Evolutionary conservation across 2,329 filamentous ascomycete species (phyloP), one percentile per base, ranked within the genome.

Genomic region (Diaporthe vaccinii): DNA sequence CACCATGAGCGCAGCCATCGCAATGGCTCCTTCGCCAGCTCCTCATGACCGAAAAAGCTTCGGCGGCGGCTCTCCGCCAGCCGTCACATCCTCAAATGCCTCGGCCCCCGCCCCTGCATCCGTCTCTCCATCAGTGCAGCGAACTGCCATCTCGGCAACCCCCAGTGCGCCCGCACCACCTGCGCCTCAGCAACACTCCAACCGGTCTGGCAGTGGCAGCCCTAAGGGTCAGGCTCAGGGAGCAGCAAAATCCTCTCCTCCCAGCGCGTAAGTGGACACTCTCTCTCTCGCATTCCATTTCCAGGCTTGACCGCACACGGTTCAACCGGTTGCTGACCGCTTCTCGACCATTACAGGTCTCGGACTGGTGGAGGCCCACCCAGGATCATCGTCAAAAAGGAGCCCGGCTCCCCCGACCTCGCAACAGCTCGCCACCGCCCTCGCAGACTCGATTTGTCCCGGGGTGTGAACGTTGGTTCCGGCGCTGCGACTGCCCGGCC

Each of bases 361-460:
- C 89, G 88, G 85, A 88, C 85, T 87, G 89, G 83, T 84, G 86
- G 83, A 83, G 88, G 85, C 61, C 84, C 85, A 39, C 94, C 94
- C 55, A 96, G 95, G 86, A 97, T 98, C 77, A 90, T 98, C 78
- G 96, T 99, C 76, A 98, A 98, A 89, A 98, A 98, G 85, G 97
- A 99, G 84, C 96, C 96, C 46, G 91, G 93, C 93, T 78, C 75
- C 44, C 75, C 75, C 62, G 75, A 75, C 46, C 91, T 97, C 81
- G 89, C 91, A 71, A 90, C 91, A 76, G 90, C 93, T 72, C 91
- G 94, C 70, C 94, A 95, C 81, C 90, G 94, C 75, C 94, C 94
- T 20, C 91, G 93, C 81, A 93, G 91, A 81, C 89, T 97, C 74
- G 94, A 97, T 83, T 89, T 97, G 44, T 94, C 94, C 77, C 93